Conservation (phyloP, 2,329 filamentous ascomycete species). For the Alternaria ventricosa region DNA sequence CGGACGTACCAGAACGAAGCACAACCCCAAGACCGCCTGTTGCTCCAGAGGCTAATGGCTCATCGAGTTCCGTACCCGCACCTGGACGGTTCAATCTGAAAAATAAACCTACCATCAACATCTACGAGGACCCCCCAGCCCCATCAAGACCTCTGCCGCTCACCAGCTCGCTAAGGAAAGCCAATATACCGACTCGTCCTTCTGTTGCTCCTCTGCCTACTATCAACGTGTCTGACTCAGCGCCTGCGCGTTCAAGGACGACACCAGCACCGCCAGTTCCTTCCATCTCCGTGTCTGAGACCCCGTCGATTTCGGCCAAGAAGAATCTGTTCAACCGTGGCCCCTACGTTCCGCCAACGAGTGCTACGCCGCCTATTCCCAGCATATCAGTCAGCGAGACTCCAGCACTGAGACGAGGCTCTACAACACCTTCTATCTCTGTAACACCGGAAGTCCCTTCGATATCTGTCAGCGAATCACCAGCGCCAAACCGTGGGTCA, state of each 20-base stretch:
- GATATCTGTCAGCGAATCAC: conserved; percentile 37
- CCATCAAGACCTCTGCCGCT: conserved; percentile 36
- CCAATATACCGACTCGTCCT: conserved; percentile 34
- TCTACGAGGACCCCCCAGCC: conserved; percentile 39
- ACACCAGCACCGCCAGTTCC: conserved; percentile 30
- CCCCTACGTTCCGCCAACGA: conserved; percentile 22
- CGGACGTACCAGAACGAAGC: conserved; percentile 31
- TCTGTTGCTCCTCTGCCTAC: conserved; percentile 43
- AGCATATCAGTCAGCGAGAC: conserved; percentile 33
- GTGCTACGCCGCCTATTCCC: conserved; percentile 28
- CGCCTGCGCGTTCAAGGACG: conserved; percentile 32
- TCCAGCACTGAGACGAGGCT: conserved; percentile 14
- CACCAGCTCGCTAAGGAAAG: conserved; percentile 32
- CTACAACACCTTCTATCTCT: conserved; percentile 16
- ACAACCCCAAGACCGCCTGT: conserved; percentile 32
- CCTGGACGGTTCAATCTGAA: conserved; percentile 25
- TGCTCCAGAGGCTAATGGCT: conserved; percentile 38
- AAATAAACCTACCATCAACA: conserved; percentile 28
- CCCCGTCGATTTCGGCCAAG: conserved; percentile 34
- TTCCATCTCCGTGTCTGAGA: conserved; percentile 28
- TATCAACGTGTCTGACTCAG: conserved; percentile 59
- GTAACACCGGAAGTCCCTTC: conserved; percentile 35
- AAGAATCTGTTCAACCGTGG: conserved; percentile 18
- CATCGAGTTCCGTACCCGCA: conserved; percentile 25
- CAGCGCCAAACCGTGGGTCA: conserved; percentile 13